Conservation (phyloP, 1,139 yeast species). For the Kazachstania sp. region DNA sequence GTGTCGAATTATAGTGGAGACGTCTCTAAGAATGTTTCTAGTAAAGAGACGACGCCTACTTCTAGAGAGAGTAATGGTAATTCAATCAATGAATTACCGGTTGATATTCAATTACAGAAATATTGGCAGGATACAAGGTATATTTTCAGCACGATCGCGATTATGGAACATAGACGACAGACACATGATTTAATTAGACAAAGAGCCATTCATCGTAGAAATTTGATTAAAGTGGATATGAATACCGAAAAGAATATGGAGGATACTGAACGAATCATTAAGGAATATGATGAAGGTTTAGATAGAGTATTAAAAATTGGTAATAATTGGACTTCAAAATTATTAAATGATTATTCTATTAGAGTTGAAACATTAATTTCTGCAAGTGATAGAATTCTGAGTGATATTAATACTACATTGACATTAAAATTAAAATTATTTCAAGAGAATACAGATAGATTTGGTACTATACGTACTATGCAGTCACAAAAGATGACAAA, state of each 20-base stretch:
- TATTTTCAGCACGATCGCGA: conserved; percentile 17
- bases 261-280: conserved; percentile 15
- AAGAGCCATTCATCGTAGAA: conserved; percentile 16
- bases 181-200: conserved; percentile 21
- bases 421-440: conserved; percentile 62
- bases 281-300: conserved; percentile 18
- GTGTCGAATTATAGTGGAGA: neutral
- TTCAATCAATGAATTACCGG: conserved; percentile 6
- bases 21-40: neutral
- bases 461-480: conserved; percentile 34
- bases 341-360: conserved; percentile 28
- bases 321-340: conserved; percentile 24
- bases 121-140: conserved; percentile 23
- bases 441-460: conserved; percentile 58
- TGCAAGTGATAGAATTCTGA: conserved; percentile 65
- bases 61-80: conserved; percentile 3
- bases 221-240: conserved; percentile 11
- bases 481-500: conserved; percentile 31
- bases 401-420: conserved; percentile 76
- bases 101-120: conserved; percentile 19
- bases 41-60: neutral
- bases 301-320: conserved; percentile 20
- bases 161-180: conserved; percentile 22
- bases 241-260: conserved; percentile 14
- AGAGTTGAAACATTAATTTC: conserved; percentile 53